phyloP scores from a whole-genome alignment of 345 rosid species.

The Ceriops zippeliana region DNA sequence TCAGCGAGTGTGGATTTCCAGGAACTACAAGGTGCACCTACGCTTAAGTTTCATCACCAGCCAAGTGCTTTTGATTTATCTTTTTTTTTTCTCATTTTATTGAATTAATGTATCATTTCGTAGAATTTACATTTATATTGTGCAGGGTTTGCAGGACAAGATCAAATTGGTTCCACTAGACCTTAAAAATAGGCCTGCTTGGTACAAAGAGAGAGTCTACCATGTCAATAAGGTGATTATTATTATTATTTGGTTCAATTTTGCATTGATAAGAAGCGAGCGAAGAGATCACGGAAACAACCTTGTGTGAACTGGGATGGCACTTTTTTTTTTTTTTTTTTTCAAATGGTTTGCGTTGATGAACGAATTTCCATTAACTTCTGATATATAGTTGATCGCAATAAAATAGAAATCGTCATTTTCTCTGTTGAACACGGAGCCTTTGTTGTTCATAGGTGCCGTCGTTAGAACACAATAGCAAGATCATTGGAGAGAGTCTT shows the following conservation, averaged over 20 bases:
- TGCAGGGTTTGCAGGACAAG: constrained; percentile 77
- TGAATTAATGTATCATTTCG: background rate
- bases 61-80: background rate
- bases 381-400: too few species aligned
- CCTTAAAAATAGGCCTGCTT: constrained; percentile 73
- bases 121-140: background rate
- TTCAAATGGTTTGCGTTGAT: too few species aligned
- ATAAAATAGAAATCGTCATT: background rate
- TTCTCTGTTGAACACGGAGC: background rate
- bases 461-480: constrained; percentile 85
- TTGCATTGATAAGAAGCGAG: too few species aligned
- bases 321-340: too few species aligned
- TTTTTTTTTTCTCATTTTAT: background rate
- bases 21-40: constrained; percentile 66
- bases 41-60: background rate
- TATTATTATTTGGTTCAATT: background rate
- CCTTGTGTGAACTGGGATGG: too few species aligned
- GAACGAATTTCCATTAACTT: background rate
- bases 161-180: constrained; percentile 70
- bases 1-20: constrained; percentile 93
- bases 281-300: too few species aligned
- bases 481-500: constrained; percentile 81
- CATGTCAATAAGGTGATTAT: constrained; percentile 62
- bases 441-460: constrained; percentile 52
- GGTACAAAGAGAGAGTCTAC: constrained; percentile 88